Base-by-base conservation (phyloP, 805 yeast genomes). In the Debaryomyces hansenii region DNA sequence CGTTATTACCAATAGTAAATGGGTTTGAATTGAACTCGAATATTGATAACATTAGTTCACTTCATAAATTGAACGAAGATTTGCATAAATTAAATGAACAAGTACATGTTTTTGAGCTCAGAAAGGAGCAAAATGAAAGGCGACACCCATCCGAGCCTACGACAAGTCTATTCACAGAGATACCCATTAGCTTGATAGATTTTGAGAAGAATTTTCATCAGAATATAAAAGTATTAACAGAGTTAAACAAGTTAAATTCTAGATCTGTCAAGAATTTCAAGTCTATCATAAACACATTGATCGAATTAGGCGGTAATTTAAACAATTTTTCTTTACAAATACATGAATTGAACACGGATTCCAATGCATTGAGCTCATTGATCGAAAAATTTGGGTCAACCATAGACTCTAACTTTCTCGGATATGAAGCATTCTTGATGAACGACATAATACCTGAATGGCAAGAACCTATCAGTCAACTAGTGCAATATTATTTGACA, bases 251-350 rank as follows among this genome's bases (percentile, higher is more conserved):
- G 37, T 49, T 66, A 4, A 64, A 69, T 50, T 58, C 71, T n/a
- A 63, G 67, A 20, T 55, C 75, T 8, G 62, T 66, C 18, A 70
- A 72, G 38, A 69, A 72, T 51, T 69, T 71, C 49, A 74, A 73
- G 42, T 53, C 55, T 0, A 58, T 76, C 29, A 64, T 77, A 41
- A 48, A 63, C 12, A 62, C 67, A 4, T 55, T 79, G 51, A 70
- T 79, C 11, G 82, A 79, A 55, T 63, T 80, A 42, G 85, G 85
- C 16, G 83, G 82, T 3, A 77, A 78, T 53, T 69, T 79, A 53
- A 80, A 80, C 58, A 77, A 80, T 48, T 78, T 80, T 52, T 75
- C 82, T 16, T 68, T 80, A 29, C 72, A 63, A 69, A 71, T 66
- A 15, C 70, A 69, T 47, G 67, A 55, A 37, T 49, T 55, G 27